Base-by-base conservation (phyloP, 2,329 filamentous ascomycete species). In the Cercospora canescens region DNA sequence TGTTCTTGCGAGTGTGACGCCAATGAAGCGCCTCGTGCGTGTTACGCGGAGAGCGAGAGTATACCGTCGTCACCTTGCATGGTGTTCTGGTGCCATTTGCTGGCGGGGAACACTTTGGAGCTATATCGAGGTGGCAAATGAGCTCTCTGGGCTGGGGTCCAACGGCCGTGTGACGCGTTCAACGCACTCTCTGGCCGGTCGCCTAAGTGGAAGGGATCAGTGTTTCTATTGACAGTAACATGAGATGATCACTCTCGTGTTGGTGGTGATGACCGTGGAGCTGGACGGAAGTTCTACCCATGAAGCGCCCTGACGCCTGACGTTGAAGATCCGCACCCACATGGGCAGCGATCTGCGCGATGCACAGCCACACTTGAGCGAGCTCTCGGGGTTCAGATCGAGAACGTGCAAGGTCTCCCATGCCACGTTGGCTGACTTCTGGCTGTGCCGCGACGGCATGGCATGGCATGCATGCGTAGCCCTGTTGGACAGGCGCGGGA, bases 331-430 rank as follows among this genome's bases (percentile, higher is more conserved):
- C 63, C 41, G 24, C 32, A n/a, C 32, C 48, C 7, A 32, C 30
- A 56, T 14, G 45, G 58, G 12, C 32, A 55, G 18, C 24, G 62
- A 64, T 64, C 62, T 35, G 34, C 63, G 21, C 26, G 18, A 16
- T 56, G 63, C 57, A 60, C 48, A 65, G 57, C 63, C 57, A 57
- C 57, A 55, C 18, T 65, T 28, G 18, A 21, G 39, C 39, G 26
- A 14, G 39, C 14, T 45, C 50, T 37, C 18, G 35, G 21, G 48
- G 56, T n/a, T 63, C 39, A 14, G 57, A 35, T 50, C 57, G 34
- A 60, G 57, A 65, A 65, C 34, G 57, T 61, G 63, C 63, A 60
- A 64, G 62, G 62, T 24, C 30, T 45, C 54, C 62, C 62, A 59
- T 64, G 41, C 55, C 54, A 52, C 45, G 59, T 52, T 59, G 52